phyloP scores from a whole-genome alignment of 352 stramenopile genomes.

The Phytophthora palmivora region DNA sequence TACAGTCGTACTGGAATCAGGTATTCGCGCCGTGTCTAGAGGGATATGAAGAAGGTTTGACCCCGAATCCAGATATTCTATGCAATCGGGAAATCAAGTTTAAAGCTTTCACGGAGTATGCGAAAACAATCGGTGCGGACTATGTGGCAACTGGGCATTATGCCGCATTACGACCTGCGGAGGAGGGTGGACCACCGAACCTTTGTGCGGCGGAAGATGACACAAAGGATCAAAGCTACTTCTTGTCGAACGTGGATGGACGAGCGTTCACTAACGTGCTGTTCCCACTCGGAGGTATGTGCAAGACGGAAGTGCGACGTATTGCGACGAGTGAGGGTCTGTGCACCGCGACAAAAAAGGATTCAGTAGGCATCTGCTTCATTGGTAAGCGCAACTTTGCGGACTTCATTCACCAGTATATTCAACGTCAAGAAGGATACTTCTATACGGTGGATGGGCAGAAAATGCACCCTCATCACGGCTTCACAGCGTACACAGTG shows the following conservation, averaged over 20 bases:
- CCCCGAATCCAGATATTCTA: slow-evolving; percentile 94
- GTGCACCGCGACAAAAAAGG: slow-evolving; percentile 92
- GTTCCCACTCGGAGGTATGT: slow-evolving; percentile 95
- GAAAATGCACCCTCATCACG: slow-evolving; percentile 76
- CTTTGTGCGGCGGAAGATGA: slow-evolving; percentile 88
- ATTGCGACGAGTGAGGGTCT: slow-evolving; percentile 88
- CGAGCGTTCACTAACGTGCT: slow-evolving; percentile 85
- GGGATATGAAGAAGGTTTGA: slow-evolving; percentile 84
- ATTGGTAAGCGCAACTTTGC: slow-evolving; percentile 95
- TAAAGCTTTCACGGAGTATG: slow-evolving; percentile 95
- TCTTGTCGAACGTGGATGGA: slow-evolving; percentile 91
- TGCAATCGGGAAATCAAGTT: slow-evolving; percentile 99
- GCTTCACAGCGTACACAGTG: slow-evolving; percentile 92
- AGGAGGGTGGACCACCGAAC: slow-evolving; percentile 41
- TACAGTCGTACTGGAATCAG: slow-evolving; percentile 97
- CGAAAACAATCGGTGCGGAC: slow-evolving; percentile 83
- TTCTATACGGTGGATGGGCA: slow-evolving; percentile 83
- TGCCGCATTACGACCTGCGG: slow-evolving; percentile 66
- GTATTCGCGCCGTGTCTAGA: slow-evolving; percentile 98
- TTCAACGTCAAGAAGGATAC: slow-evolving; percentile 68
- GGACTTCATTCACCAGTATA: slow-evolving; percentile 95
- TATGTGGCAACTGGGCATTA: slow-evolving; percentile 98
- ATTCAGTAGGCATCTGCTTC: slow-evolving; percentile 99
- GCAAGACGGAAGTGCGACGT: slow-evolving; percentile 92
- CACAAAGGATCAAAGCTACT: slow-evolving; percentile 98